A percentile compares a stretch with the other conserved stretches of the same genome.
These are phyloP conservation scores for Pulveroboletus frians DNA, from an alignment of 768 basidiomycete genomes.

Conservation along the genomic window DNA sequence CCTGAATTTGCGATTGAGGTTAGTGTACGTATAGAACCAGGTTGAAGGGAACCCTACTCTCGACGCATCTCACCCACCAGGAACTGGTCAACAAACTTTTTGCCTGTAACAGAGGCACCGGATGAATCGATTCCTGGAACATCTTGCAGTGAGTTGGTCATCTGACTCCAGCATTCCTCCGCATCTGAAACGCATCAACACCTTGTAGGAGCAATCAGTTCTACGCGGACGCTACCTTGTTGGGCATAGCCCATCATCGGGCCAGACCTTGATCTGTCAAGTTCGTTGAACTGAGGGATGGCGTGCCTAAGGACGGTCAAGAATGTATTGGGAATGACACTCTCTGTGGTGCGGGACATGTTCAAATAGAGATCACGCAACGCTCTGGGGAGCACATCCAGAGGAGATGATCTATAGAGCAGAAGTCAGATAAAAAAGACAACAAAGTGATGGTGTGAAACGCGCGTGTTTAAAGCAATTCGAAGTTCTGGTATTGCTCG, in stretches of 20 bases:
- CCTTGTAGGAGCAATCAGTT: background rate
- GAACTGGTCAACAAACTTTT: constrained; percentile 74
- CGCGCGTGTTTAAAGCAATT: constrained; percentile 57
- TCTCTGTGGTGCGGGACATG: constrained; percentile 75
- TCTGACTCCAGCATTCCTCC: constrained; percentile 82
- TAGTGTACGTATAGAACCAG: constrained; percentile 9
- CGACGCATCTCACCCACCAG: constrained; percentile 74
- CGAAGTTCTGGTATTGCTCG: constrained; percentile 89
- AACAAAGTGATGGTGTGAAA: background rate
- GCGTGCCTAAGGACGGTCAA: constrained; percentile 65
- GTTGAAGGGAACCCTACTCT: constrained; percentile 39
- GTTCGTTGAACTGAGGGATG: constrained; percentile 89
- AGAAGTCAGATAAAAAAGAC: background rate
- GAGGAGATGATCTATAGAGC: constrained; percentile 30
- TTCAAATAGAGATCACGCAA: constrained; percentile 65
- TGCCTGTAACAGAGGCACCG: constrained; percentile 31
- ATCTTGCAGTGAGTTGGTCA: constrained; percentile 68
- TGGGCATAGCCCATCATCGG: constrained; percentile 63
- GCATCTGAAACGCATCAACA: constrained; percentile 53
- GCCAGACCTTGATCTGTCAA: constrained; percentile 41
- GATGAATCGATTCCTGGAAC: constrained; percentile 45
- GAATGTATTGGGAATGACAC: constrained; percentile 66
- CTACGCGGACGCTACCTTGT: constrained; percentile 44
- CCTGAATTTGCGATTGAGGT: constrained; percentile 36
- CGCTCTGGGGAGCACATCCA: constrained; percentile 41